phyloP scores from a whole-genome alignment of 2,329 filamentous ascomycete genomes.

The Pseudonectria buxi region DNA sequence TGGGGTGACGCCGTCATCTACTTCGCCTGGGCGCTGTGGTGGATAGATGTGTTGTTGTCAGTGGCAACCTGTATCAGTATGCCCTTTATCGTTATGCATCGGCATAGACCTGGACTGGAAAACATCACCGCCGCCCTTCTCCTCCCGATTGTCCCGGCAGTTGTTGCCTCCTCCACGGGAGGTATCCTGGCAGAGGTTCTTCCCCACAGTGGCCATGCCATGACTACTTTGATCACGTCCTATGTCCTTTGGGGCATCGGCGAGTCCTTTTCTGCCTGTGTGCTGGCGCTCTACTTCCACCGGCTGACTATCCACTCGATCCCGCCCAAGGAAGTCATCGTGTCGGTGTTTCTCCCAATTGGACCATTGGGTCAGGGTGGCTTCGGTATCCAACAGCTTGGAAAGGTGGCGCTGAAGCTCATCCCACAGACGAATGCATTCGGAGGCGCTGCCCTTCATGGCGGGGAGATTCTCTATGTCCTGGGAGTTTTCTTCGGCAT shows the following conservation, averaged over 20 bases:
- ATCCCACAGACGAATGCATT: constrained; percentile 38
- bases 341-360: constrained; percentile 60
- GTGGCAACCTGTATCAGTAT: constrained; percentile 47
- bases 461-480: constrained; percentile 46
- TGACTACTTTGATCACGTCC: constrained; percentile 56
- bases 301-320: constrained; percentile 60
- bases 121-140: constrained; percentile 59
- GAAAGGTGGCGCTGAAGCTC: constrained; percentile 38
- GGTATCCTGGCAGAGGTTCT: constrained; percentile 57
- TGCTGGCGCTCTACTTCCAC: constrained; percentile 63
- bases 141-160: constrained; percentile 59
- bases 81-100: constrained; percentile 49
- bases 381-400: constrained; percentile 48
- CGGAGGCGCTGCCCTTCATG: constrained; percentile 32
- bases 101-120: constrained; percentile 40
- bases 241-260: constrained; percentile 66
- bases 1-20: constrained; percentile 54
- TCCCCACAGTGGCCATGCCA: constrained; percentile 44
- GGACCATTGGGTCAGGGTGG: constrained; percentile 62
- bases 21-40: constrained; percentile 53
- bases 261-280: constrained; percentile 49
- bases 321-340: constrained; percentile 59
- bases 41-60: constrained; percentile 47
- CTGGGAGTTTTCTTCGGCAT: constrained; percentile 43
- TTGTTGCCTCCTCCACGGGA: constrained; percentile 59